Evolutionary conservation across 441 rosid species (phyloP).

Genomic region (Croton laevigatus): DNA sequence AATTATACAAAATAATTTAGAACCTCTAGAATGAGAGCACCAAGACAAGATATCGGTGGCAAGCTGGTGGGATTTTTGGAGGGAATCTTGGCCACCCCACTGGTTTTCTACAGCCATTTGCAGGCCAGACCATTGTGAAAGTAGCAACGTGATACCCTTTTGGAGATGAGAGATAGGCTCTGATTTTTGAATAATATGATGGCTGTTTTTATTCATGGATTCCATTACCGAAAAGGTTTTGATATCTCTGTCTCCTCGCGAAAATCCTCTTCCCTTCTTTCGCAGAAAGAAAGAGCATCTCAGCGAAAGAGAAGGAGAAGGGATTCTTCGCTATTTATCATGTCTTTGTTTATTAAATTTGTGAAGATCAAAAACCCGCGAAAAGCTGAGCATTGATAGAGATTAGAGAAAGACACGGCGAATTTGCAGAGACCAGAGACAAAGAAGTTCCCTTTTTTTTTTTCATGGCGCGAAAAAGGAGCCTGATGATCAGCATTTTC

Average conservation of each 20-base stretch:
- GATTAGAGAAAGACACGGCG: conserved; percentile 21
- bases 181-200: conserved; percentile 10
- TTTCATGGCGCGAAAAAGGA: not conserved
- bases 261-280: not conserved
- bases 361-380: conserved; percentile 11
- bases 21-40: conserved; percentile 55
- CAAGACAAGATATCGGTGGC: conserved; percentile 43
- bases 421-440: not conserved
- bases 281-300: not conserved
- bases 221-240: conserved; percentile 18
- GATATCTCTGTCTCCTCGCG: conserved; percentile 11
- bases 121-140: conserved; percentile 68
- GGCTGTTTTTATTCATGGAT: conserved; percentile 11
- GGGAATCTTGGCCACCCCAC: conserved; percentile 79
- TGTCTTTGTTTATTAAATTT: not conserved
- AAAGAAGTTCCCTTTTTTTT: not conserved
- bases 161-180: conserved; percentile 32
- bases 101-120: conserved; percentile 70
- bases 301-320: not conserved
- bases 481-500: not conserved
- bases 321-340: not conserved
- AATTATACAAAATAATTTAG: not conserved
- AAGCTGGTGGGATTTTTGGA: conserved; percentile 49
- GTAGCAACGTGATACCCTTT: conserved; percentile 40
- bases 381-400: conserved; percentile 25